Percentiles rank a stretch among this genome's conserved stretches.
Evolutionary conservation across 2,329 filamentous ascomycete genomes (phyloP).

Genomic region (Stenocarpella maydis): DNA sequence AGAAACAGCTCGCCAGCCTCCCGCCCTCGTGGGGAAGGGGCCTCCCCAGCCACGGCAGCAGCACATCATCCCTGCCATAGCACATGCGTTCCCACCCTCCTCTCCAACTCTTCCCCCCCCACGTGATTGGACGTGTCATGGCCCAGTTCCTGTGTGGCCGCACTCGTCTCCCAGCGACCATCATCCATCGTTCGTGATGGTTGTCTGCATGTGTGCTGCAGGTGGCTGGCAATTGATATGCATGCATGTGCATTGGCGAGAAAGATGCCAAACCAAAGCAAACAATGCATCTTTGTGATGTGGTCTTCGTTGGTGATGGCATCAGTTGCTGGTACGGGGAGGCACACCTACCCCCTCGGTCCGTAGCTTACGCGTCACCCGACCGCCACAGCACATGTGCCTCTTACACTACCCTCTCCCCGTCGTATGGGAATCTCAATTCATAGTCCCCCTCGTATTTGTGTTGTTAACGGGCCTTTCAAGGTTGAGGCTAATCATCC

Average conservation of each 20-base stretch:
- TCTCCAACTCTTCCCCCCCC: not conserved
- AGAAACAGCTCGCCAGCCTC: not conserved
- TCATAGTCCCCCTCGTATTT: too few species aligned
- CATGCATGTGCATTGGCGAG: not conserved
- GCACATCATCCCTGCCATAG: not conserved
- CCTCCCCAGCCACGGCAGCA: not conserved
- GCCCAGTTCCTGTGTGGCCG: too few species aligned
- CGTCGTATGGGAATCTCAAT: too few species aligned
- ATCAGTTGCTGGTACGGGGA: not conserved
- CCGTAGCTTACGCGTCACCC: not conserved
- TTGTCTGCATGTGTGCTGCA: too few species aligned
- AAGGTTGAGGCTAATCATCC: not conserved
- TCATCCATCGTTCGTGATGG: too few species aligned
- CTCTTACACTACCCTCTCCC: too few species aligned
- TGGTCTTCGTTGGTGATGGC: not conserved
- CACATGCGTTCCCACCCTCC: not conserved
- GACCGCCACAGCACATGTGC: too few species aligned
- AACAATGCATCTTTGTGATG: too few species aligned
- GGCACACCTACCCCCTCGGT: too few species aligned
- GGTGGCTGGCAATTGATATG: not conserved
- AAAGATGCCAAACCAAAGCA: not conserved
- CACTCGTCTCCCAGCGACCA: slow-evolving; percentile 21
- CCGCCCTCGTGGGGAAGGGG: not conserved
- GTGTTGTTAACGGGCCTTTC: slow-evolving; percentile 4
- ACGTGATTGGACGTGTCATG: slow-evolving; percentile 26